These are phyloP conservation scores for Boletus insuetus DNA, from an alignment of 768 basidiomycete genomes.

Conservation along the genomic window DNA sequence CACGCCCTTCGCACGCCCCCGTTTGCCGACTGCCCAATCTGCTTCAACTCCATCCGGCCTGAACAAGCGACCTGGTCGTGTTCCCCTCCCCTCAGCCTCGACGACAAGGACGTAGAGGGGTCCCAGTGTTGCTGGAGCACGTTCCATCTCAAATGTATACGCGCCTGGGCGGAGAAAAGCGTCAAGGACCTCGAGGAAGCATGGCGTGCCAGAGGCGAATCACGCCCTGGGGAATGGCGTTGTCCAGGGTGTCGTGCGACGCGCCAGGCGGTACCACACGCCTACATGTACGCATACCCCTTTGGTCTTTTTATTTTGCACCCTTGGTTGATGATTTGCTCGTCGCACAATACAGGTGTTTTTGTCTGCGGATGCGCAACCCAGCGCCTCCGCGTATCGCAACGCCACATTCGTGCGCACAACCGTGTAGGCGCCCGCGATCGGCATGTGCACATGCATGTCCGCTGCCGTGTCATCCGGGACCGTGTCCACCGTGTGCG, in stretches of 20 bases:
- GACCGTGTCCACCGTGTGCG: conserved; percentile 93
- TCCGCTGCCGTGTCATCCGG: conserved; percentile 85
- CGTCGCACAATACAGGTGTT: conserved; percentile 55
- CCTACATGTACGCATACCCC: conserved; percentile 50
- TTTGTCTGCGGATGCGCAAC: conserved; percentile 72
- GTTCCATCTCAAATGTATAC: conserved; percentile 89
- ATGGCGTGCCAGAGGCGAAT: conserved; percentile 68
- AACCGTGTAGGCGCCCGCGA: conserved; percentile 60
- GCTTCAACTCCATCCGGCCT: conserved; percentile 77
- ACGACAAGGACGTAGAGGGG: conserved; percentile 16
- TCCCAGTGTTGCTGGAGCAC: conserved; percentile 83
- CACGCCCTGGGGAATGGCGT: conserved; percentile 76
- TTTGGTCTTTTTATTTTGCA: background rate
- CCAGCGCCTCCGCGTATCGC: conserved; percentile 68
- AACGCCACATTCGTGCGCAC: conserved; percentile 76
- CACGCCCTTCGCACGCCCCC: conserved; percentile 65
- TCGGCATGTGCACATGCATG: conserved; percentile 76
- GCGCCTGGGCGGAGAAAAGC: conserved; percentile 83
- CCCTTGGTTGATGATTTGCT: background rate
- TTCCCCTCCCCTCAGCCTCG: conserved; percentile 44
- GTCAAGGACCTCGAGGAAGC: conserved; percentile 71
- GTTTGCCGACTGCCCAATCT: conserved; percentile 78
- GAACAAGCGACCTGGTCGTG: conserved; percentile 88
- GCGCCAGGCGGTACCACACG: conserved; percentile 59
- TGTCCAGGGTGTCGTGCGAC: conserved; percentile 92